phyloP scores from a whole-genome alignment of 2,329 filamentous ascomycete genomes.

The Esteya vermicola region DNA sequence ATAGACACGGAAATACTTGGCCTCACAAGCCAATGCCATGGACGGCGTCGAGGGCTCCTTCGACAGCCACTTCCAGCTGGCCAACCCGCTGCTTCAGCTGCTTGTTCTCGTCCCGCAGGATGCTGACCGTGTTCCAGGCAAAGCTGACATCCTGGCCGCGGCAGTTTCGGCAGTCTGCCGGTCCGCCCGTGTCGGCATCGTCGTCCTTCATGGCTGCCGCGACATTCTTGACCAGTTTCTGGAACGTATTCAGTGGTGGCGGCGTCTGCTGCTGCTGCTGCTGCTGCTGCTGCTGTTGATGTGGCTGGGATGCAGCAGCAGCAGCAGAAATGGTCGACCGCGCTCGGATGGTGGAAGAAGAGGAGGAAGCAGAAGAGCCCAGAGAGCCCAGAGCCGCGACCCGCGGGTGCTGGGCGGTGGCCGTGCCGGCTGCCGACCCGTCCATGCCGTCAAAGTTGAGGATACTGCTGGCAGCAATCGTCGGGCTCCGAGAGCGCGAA shows the following conservation, averaged over 20 bases:
- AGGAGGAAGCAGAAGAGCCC: no score
- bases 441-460: conserved; percentile 7
- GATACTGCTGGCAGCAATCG: conserved; percentile 26
- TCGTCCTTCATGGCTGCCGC: conserved; percentile 19
- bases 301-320: no score
- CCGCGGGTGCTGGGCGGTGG: conserved; percentile 6
- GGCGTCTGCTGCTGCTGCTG: conserved; percentile 8
- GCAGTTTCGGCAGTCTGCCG: conserved; percentile 36
- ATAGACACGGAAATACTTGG: background rate
- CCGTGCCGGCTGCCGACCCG: conserved; percentile 5
- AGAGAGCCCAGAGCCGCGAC: conserved; percentile 9
- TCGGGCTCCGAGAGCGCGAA: conserved; percentile 44
- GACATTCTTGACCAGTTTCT: conserved; percentile 32
- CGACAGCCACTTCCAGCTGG: conserved; percentile 44
- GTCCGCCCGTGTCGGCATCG: conserved; percentile 11
- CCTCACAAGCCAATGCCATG: conserved; percentile 32
- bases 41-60: conserved; percentile 45
- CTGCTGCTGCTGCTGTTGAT: no score
- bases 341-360: no score
- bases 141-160: conserved; percentile 41
- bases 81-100: conserved; percentile 44
- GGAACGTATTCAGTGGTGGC: conserved; percentile 25
- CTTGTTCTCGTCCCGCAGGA: conserved; percentile 48
- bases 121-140: conserved; percentile 50
- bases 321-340: no score